Conservation (phyloP, 1,284 basidiomycete species). For the Schizophyllum amplum region DNA sequence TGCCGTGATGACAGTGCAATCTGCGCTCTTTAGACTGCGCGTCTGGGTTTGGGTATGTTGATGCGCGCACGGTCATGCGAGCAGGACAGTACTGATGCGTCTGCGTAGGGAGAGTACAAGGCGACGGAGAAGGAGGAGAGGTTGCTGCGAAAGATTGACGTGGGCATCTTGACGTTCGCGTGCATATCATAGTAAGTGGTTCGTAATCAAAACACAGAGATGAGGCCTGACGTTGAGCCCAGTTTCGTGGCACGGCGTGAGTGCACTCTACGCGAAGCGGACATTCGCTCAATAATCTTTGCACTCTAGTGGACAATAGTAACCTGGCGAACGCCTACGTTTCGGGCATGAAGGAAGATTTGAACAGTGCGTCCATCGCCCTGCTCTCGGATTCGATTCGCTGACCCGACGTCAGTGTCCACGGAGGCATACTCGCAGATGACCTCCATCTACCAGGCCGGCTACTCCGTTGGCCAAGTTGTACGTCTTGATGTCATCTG, state of each 20-base stretch:
- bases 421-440: neutral
- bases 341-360: neutral
- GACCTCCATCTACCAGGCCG: neutral
- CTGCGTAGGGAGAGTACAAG: neutral
- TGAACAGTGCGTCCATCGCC: neutral
- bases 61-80: neutral
- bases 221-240: neutral
- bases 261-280: neutral
- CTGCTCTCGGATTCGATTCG: too few species aligned
- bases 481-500: neutral
- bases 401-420: neutral
- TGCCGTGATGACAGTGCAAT: neutral
- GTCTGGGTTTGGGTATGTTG: neutral
- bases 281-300: neutral
- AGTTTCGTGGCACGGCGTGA: neutral
- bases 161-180: neutral
- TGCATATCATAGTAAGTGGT: neutral
- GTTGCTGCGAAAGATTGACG: neutral
- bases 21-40: neutral
- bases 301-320: neutral
- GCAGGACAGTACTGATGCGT: neutral
- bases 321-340: neutral
- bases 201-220: neutral
- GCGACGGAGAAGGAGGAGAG: neutral
- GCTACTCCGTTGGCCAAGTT: neutral